Percentiles rank a stretch among this genome's conserved stretches.
These are phyloP conservation scores for Nematocida homosporus DNA, from an alignment of 371 early-diverging fungal genomes.

Conservation along the genomic window DNA sequence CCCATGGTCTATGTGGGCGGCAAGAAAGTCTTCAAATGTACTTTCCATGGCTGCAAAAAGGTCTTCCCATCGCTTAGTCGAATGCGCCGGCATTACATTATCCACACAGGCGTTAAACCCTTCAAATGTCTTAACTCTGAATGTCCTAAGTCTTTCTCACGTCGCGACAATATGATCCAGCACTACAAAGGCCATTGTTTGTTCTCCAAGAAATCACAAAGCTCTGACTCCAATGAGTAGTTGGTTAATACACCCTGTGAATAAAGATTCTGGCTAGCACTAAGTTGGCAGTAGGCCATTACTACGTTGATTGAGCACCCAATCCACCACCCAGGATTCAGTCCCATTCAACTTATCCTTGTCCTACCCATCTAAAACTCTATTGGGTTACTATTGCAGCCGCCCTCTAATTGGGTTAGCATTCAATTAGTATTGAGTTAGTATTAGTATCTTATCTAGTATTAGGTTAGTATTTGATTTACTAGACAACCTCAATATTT, in stretches of 20 bases:
- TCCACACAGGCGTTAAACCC: slow-evolving; percentile 68
- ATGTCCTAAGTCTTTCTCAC: slow-evolving; percentile 67
- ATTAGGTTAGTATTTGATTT: too few relatives aligned
- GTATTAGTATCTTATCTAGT: too few relatives aligned
- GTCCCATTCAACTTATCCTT: neutral
- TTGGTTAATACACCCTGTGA: too few relatives aligned
- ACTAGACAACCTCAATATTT: too few relatives aligned
- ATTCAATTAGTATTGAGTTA: too few relatives aligned
- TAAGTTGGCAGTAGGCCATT: too few relatives aligned
- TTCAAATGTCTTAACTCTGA: slow-evolving; percentile 67
- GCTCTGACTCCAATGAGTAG: neutral
- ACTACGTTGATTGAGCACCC: too few relatives aligned
- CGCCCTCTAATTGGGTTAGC: too few relatives aligned
- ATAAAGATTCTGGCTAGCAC: too few relatives aligned
- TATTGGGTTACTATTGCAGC: too few relatives aligned
- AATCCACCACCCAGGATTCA: too few relatives aligned
- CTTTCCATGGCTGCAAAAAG: slow-evolving; percentile 60
- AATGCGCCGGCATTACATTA: slow-evolving; percentile 68
- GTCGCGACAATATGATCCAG: slow-evolving; percentile 69
- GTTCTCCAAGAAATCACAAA: slow-evolving; percentile 13
- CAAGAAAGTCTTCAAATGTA: slow-evolving; percentile 61
- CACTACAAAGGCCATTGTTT: slow-evolving; percentile 68
- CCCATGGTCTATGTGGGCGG: slow-evolving; percentile 26
- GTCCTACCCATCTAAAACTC: neutral
- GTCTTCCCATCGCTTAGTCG: slow-evolving; percentile 66